Evolutionary conservation across 1,284 basidiomycete genomes (phyloP).

Genomic region (Ganoderma multipileum): DNA sequence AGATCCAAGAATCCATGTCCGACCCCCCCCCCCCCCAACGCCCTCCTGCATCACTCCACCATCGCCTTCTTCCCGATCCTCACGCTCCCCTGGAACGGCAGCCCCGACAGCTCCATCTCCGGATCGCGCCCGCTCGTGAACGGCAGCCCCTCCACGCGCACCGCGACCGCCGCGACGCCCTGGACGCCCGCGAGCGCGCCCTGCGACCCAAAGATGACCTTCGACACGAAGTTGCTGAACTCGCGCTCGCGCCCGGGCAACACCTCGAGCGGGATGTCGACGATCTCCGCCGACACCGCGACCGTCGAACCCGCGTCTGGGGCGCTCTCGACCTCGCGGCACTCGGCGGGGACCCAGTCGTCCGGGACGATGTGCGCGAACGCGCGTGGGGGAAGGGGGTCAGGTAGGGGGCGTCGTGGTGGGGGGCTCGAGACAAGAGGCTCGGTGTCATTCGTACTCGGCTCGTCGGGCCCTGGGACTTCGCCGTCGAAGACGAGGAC

Average conservation of each 20-base stretch:
- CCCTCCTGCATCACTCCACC: background rate
- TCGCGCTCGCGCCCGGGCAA: conserved; percentile 75
- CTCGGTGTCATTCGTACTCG: conserved; percentile 23
- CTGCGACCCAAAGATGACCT: conserved; percentile 71
- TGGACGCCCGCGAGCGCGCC: conserved; percentile 75
- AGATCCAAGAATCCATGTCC: background rate
- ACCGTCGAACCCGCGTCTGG: conserved; percentile 60
- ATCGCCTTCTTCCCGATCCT: conserved; percentile 62
- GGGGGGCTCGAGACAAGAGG: conserved; percentile 38
- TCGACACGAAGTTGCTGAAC: conserved; percentile 75
- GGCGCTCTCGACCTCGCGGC: conserved; percentile 47
- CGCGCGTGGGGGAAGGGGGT: conserved; percentile 70
- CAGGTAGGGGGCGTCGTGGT: conserved; percentile 56
- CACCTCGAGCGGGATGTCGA: conserved; percentile 76
- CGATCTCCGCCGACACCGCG: conserved; percentile 65
- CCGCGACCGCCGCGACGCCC: conserved; percentile 67
- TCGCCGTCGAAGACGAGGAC: conserved; percentile 78
- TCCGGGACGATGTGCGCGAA: conserved; percentile 77
- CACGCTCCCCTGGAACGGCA: conserved; percentile 74
- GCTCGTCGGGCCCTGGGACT: conserved; percentile 42
- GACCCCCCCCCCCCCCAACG: too few relatives aligned
- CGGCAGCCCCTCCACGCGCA: conserved; percentile 68
- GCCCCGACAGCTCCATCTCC: conserved; percentile 63
- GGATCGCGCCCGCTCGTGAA: conserved; percentile 43
- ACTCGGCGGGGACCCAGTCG: conserved; percentile 67